A percentile compares a stretch with the other conserved stretches of the same genome.
Conservation (phyloP, 1,284 basidiomycete genomes). For the Austroboletus novae-zelandiae region DNA sequence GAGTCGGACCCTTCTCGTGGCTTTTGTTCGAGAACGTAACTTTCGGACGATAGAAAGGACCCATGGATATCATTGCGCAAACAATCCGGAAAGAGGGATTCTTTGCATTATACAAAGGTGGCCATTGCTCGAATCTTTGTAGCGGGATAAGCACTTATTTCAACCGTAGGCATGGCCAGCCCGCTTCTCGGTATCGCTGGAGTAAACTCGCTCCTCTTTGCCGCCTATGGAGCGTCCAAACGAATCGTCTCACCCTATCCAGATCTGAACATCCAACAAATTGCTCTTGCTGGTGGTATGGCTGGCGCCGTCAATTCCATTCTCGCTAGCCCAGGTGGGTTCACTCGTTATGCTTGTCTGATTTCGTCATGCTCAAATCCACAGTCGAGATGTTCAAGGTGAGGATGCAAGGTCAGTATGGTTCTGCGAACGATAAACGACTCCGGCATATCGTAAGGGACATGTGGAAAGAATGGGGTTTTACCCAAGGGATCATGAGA, state of each 20-base stretch:
- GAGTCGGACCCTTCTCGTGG: constrained; percentile 32
- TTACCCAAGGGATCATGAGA: constrained; percentile 87
- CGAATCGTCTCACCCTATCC: constrained; percentile 87
- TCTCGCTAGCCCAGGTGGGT: constrained; percentile 81
- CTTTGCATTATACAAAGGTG: constrained; percentile 90
- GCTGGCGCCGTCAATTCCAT: constrained; percentile 89
- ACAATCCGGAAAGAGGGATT: constrained; percentile 87
- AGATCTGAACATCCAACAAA: constrained; percentile 75
- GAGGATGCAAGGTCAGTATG: constrained; percentile 96
- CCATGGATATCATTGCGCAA: constrained; percentile 82
- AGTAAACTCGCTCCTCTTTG: constrained; percentile 94
- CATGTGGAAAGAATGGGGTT: constrained; percentile 85
- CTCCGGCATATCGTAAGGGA: constrained; percentile 70
- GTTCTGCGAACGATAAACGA: constrained; percentile 71
- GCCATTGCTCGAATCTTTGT: constrained; percentile 3
- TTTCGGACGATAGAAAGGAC: constrained; percentile 66
- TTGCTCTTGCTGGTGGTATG: constrained; percentile 83
- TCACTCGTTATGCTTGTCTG: background rate
- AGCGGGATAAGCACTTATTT: background rate
- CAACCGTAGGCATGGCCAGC: constrained; percentile 78
- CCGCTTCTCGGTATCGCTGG: constrained; percentile 94
- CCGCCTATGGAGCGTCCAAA: constrained; percentile 81
- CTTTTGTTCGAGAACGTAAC: background rate
- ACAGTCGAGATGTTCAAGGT: constrained; percentile 90
- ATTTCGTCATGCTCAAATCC: background rate